Percentiles rank a stretch among this genome's conserved stretches.
These are phyloP conservation scores for Ophiostoma novo-ulmi DNA, from an alignment of 2,329 filamentous ascomycete species.

Conservation along the genomic window DNA sequence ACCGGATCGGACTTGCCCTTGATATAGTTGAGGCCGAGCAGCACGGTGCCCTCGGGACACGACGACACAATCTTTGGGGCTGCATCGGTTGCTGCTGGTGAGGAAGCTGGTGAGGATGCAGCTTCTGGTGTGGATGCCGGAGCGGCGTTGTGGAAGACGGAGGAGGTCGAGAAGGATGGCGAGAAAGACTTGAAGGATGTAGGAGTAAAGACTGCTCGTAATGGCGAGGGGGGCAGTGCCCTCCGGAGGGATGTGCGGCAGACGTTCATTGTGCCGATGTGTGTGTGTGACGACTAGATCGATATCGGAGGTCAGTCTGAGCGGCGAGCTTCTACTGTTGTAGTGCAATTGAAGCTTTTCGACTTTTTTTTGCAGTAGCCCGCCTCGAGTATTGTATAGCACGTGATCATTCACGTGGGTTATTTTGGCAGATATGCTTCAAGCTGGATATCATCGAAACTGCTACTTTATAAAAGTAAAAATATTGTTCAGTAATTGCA, in stretches of 20 bases:
- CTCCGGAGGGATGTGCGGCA: conserved; percentile 48
- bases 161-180: conserved; percentile 34
- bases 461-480: neutral
- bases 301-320: neutral
- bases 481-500: neutral
- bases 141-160: conserved; percentile 29
- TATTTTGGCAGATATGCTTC: neutral
- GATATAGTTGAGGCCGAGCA: conserved; percentile 71
- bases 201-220: neutral
- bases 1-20: conserved; percentile 70
- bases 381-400: neutral
- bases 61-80: conserved; percentile 39
- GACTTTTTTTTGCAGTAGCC: conserved; percentile 3
- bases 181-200: conserved; percentile 36
- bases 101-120: conserved; percentile 19
- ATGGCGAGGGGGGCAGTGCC: conserved; percentile 35
- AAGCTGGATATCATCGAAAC: neutral
- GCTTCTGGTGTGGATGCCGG: conserved; percentile 29
- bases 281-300: neutral
- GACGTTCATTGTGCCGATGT: conserved; percentile 37
- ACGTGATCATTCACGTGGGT: neutral
- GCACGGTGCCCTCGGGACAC: conserved; percentile 62
- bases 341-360: neutral
- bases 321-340: neutral
- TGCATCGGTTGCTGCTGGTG: conserved; percentile 26